These are phyloP conservation scores for Agaricales sp. DNA, from an alignment of 1,284 basidiomycete species.

Conservation along the genomic window DNA sequence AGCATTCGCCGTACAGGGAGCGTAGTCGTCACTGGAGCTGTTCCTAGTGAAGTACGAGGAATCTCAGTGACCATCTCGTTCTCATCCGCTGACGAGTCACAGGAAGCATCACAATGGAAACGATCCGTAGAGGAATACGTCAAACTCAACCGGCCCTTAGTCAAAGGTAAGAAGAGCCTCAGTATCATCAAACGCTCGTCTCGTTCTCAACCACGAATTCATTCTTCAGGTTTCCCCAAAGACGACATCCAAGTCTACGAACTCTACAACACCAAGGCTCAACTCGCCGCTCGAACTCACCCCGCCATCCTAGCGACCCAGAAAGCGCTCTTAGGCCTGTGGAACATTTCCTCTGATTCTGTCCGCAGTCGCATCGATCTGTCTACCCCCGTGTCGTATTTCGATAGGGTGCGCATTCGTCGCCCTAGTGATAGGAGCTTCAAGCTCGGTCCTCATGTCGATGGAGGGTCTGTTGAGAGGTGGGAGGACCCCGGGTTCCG, in stretches of 20 bases:
- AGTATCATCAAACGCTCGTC: neutral
- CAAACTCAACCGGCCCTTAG: constrained; percentile 33
- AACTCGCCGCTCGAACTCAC: constrained; percentile 48
- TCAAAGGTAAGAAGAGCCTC: constrained; percentile 38
- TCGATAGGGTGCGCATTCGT: constrained; percentile 67
- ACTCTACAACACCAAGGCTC: constrained; percentile 56
- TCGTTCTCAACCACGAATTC: neutral
- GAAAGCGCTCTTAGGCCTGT: constrained; percentile 46
- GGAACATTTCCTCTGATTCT: constrained; percentile 35
- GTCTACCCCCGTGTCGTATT: constrained; percentile 57
- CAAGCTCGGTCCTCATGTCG: constrained; percentile 62
- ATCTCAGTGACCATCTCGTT: too few relatives aligned
- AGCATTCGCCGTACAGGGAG: constrained; percentile 47
- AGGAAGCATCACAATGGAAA: constrained; percentile 60
- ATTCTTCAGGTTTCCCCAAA: constrained; percentile 45
- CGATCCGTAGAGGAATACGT: constrained; percentile 45
- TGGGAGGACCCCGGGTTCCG: constrained; percentile 69
- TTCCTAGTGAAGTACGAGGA: constrained; percentile 40
- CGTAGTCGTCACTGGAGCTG: constrained; percentile 49
- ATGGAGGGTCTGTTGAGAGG: constrained; percentile 66
- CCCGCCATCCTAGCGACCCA: constrained; percentile 40
- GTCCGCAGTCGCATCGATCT: constrained; percentile 40
- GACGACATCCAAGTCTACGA: constrained; percentile 67
- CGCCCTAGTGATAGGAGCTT: constrained; percentile 59
- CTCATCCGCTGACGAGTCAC: too few relatives aligned